Evolutionary conservation across 2,329 filamentous ascomycete genomes (phyloP).

Genomic region (Cryphonectria carpinicola): DNA sequence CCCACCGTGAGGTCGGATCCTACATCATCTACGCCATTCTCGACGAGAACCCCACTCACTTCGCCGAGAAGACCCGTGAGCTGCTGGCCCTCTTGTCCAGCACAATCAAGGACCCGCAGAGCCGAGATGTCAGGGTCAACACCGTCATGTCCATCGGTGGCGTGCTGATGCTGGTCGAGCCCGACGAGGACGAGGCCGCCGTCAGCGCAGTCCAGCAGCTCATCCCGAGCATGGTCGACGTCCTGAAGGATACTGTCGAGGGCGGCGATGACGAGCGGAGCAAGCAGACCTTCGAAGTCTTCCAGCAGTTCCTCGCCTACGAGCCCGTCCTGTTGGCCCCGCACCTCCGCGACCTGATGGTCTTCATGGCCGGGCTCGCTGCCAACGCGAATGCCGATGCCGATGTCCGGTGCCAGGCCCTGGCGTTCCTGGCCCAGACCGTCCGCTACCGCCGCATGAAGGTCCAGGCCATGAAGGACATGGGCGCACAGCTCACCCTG

Average conservation of each 20-base stretch:
- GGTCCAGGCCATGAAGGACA: conserved; percentile 82
- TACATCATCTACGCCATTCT: conserved; percentile 93
- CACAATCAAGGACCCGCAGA: conserved; percentile 89
- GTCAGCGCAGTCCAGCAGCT: conserved; percentile 78
- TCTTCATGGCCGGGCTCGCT: conserved; percentile 91
- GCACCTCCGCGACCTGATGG: conserved; percentile 87
- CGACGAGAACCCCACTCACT: conserved; percentile 83
- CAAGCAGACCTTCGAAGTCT: conserved; percentile 92
- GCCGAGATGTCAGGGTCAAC: conserved; percentile 91
- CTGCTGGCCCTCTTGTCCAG: conserved; percentile 83
- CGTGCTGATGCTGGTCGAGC: conserved; percentile 83
- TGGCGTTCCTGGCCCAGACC: conserved; percentile 91
- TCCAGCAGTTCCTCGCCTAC: conserved; percentile 91
- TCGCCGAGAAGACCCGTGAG: conserved; percentile 77
- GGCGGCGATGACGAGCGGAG: conserved; percentile 83
- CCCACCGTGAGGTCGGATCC: conserved; percentile 85
- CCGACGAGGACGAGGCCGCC: conserved; percentile 78
- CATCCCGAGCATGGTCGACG: conserved; percentile 85
- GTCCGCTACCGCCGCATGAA: conserved; percentile 94
- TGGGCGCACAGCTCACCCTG: conserved; percentile 84
- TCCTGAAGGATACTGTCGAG: conserved; percentile 83
- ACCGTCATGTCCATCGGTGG: conserved; percentile 89
- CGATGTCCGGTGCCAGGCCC: conserved; percentile 84
- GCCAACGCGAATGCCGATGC: conserved; percentile 78
- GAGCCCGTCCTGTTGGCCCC: conserved; percentile 81